Conservation (phyloP, 805 yeast genomes). For the Lipomyces japonicus region DNA sequence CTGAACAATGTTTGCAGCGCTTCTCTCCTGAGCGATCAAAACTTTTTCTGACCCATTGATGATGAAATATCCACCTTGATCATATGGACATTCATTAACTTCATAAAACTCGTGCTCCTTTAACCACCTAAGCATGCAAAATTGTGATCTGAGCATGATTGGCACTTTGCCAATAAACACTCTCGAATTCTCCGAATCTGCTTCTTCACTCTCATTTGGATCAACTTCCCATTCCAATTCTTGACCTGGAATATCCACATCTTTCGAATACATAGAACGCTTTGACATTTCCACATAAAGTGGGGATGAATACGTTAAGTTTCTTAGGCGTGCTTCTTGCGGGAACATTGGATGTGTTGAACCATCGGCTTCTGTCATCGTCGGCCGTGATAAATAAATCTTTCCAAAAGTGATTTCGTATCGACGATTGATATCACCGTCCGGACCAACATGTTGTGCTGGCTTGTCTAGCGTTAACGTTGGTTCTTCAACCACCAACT, state of each 20-base stretch:
- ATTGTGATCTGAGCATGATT: conserved; percentile 94
- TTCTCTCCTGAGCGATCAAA: conserved; percentile 95
- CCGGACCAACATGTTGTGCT: conserved; percentile 91
- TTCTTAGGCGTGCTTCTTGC: conserved; percentile 95
- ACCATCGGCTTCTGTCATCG: conserved; percentile 99
- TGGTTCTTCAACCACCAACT: conserved; percentile 92
- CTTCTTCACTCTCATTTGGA: conserved; percentile 42
- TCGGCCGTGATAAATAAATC: conserved; percentile 92
- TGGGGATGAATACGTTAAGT: conserved; percentile 93
- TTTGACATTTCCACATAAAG: conserved; percentile 94
- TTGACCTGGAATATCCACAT: conserved; percentile 51
- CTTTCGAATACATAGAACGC: conserved; percentile 78
- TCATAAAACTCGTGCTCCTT: conserved; percentile 92
- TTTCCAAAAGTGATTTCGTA: conserved; percentile 98
- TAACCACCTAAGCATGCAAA: conserved; percentile 85
- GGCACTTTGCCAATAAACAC: conserved; percentile 97
- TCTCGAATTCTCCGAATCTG: conserved; percentile 69
- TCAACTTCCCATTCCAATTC: conserved; percentile 63
- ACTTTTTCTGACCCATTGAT: conserved; percentile 98
- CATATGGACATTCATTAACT: conserved; percentile 97
- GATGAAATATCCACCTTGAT: conserved; percentile 99
- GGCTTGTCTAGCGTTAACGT: conserved; percentile 94
- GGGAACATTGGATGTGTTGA: conserved; percentile 99
- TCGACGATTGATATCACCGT: conserved; percentile 84
- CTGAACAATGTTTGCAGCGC: conserved; percentile 97